Evolutionary conservation across 768 basidiomycete genomes (phyloP).

Genomic region (Naganishia antarctica): DNA sequence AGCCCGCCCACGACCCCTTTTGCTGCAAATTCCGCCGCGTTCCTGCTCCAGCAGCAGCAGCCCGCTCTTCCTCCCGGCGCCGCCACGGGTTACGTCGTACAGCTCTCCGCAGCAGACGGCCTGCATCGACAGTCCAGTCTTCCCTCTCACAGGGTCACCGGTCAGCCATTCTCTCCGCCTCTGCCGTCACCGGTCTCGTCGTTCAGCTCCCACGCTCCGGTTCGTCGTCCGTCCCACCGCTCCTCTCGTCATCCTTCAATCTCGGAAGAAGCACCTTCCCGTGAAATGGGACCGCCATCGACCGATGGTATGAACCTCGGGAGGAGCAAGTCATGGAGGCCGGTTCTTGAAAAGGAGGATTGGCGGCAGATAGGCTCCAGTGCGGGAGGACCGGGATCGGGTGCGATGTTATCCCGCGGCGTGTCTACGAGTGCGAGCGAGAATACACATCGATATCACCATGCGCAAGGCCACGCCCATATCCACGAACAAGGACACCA

Average conservation of each 20-base stretch:
- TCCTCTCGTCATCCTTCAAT: constrained; percentile 17
- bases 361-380: too few relatives aligned
- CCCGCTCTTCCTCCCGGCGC: constrained; percentile 4
- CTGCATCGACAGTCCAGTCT: background rate
- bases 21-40: background rate
- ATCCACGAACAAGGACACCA: too few relatives aligned
- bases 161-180: too few relatives aligned
- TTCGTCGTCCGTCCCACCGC: background rate
- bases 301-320: background rate
- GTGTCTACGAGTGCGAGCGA: too few relatives aligned
- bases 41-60: background rate
- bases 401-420: too few relatives aligned
- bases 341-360: too few relatives aligned
- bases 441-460: too few relatives aligned
- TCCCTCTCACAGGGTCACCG: background rate
- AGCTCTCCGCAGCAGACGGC: background rate
- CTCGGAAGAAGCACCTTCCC: constrained; percentile 17
- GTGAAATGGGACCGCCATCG: background rate
- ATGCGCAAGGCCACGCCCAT: too few relatives aligned
- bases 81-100: background rate
- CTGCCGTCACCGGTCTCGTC: too few relatives aligned
- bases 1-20: background rate
- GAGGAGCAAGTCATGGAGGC: background rate
- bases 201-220: too few relatives aligned
- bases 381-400: too few relatives aligned